phyloP scores from a whole-genome alignment of 225 moss, liverwort and hornwort species.

The Neckera pumila region DNA sequence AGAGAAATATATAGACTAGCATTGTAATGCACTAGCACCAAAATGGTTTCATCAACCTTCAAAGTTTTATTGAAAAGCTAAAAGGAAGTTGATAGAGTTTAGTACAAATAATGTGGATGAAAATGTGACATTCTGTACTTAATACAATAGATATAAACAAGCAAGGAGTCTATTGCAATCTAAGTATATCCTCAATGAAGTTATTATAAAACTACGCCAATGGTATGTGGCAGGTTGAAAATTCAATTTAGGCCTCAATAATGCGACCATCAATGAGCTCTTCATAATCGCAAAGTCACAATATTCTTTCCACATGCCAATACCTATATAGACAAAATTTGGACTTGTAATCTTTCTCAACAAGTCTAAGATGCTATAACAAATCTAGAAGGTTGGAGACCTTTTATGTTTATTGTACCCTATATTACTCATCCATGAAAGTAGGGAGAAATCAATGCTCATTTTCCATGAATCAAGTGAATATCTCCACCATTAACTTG shows the following conservation, averaged over 20 bases:
- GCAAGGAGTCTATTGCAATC: background rate
- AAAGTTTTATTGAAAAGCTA: background rate
- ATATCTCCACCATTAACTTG: background rate
- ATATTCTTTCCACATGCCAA: background rate
- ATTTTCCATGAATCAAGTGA: background rate
- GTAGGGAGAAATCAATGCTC: background rate
- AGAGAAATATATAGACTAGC: too few species aligned
- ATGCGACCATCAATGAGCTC: background rate
- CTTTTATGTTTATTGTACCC: fast-evolving
- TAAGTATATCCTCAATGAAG: background rate
- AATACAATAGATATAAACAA: background rate
- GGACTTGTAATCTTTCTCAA: background rate
- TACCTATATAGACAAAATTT: background rate
- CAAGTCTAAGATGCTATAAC: background rate
- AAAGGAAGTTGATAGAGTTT: background rate
- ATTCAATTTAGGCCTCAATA: background rate
- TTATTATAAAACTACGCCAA: fast-evolving
- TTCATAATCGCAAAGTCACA: background rate
- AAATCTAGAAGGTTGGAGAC: background rate
- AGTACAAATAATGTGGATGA: fast-evolving
- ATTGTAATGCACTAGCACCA: background rate
- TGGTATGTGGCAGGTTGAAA: background rate
- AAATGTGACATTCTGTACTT: background rate
- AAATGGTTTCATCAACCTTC: background rate
- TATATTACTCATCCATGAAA: background rate